These are phyloP conservation scores for Suhomyces panamericanus DNA, from an alignment of 1,139 yeast species.

Conservation along the genomic window DNA sequence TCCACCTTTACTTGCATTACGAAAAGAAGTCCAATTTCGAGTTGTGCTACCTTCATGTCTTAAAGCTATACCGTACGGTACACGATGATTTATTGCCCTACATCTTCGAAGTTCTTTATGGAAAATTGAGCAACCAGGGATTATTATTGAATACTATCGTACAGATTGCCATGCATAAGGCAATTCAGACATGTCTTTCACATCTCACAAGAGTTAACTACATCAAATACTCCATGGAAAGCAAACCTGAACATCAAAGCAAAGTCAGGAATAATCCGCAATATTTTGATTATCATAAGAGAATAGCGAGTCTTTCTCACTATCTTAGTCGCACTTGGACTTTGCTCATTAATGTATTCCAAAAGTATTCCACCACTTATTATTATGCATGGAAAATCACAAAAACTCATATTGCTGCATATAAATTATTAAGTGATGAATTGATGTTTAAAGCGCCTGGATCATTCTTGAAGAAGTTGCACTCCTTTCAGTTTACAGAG, in stretches of 20 bases:
- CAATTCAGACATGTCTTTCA: constrained; percentile 26
- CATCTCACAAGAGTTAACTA: constrained; percentile 26
- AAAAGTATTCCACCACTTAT: constrained; percentile 36
- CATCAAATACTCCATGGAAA: constrained; percentile 17
- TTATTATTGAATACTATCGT: constrained; percentile 28
- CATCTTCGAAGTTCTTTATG: constrained; percentile 23
- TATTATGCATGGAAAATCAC: constrained; percentile 57
- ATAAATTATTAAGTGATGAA: constrained; percentile 12
- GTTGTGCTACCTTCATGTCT: constrained; percentile 31
- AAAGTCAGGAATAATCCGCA: constrained; percentile 14
- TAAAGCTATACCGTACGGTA: constrained; percentile 20
- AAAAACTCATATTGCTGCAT: constrained; percentile 33
- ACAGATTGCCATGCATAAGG: constrained; percentile 27
- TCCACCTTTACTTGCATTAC: constrained; percentile 28
- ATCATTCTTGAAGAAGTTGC: constrained; percentile 13
- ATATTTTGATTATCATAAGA: constrained; percentile 15
- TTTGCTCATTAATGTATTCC: constrained; percentile 14
- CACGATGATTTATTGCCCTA: constrained; percentile 25
- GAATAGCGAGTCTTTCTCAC: constrained; percentile 8
- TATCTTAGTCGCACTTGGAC: constrained; percentile 5
- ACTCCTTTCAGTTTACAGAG: constrained; percentile 18
- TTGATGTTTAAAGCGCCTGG: constrained; percentile 14
- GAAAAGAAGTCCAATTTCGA: constrained; percentile 24
- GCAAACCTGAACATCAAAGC: constrained; percentile 16
- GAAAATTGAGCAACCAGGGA: constrained; percentile 26